These are phyloP conservation scores for Calonectria pseudoturangicola DNA, from an alignment of 2,329 filamentous ascomycete genomes.

Conservation along the genomic window DNA sequence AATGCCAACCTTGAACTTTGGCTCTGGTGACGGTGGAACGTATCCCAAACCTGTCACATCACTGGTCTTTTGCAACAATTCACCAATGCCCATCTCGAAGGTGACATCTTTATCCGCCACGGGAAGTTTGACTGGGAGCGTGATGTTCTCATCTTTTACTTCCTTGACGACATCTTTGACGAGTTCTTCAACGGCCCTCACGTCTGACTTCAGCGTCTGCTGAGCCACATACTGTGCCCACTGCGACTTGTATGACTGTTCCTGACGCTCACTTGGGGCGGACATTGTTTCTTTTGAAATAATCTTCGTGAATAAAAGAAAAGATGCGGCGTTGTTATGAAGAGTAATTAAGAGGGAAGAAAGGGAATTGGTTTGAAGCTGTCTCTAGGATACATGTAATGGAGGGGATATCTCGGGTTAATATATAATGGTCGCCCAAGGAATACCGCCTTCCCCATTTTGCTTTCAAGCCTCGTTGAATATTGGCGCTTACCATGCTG, in stretches of 20 bases:
- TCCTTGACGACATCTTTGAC: too few species aligned
- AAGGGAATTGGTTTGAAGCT: not conserved
- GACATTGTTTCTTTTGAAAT: not conserved
- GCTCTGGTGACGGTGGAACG: not conserved
- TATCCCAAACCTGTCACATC: not conserved
- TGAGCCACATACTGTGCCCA: constrained; percentile 5
- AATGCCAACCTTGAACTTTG: constrained; percentile 57
- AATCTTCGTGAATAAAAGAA: not conserved
- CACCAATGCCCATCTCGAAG: not conserved
- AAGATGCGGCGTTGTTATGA: not conserved
- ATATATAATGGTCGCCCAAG: not conserved
- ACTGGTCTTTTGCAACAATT: not conserved
- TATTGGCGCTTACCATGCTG: not conserved
- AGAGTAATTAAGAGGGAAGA: not conserved
- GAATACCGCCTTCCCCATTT: not conserved
- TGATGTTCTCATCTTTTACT: too few species aligned
- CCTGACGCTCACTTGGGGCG: not conserved
- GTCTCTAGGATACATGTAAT: not conserved
- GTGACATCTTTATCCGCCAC: too few species aligned
- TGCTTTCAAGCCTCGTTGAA: not conserved
- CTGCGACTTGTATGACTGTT: constrained; percentile 1
- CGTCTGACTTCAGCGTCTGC: not conserved
- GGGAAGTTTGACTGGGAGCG: not conserved
- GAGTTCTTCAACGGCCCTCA: not conserved
- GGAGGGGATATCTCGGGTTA: not conserved